These are phyloP conservation scores for Gaertneriomyces semiglobifer DNA, from an alignment of 192 early-diverging fungal species.

Conservation along the genomic window DNA sequence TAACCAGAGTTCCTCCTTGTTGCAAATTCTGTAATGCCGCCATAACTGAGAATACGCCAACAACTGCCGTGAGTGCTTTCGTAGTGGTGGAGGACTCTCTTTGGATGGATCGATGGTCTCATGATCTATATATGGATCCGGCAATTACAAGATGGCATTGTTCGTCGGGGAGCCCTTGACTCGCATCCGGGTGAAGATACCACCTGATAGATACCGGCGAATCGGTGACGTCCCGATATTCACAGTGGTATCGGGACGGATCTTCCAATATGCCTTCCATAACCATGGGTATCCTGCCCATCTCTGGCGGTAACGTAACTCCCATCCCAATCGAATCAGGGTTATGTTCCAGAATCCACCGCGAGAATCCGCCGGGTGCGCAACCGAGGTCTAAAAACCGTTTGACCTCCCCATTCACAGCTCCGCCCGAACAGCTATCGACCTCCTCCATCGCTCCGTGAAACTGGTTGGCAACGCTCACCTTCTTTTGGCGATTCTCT, in stretches of 20 bases:
- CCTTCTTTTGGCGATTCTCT: no score
- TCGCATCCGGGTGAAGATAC: no score
- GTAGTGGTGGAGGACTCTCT: constrained; percentile 20
- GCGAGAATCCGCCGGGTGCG: constrained; percentile 22
- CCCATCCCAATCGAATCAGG: constrained; percentile 17
- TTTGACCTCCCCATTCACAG: constrained; percentile 7
- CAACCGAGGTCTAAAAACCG: constrained; percentile 20
- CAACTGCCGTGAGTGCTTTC: constrained; percentile 11
- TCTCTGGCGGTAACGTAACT: constrained; percentile 22
- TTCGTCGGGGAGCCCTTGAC: not conserved
- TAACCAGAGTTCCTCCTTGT: constrained; percentile 18
- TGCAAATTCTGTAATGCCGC: constrained; percentile 13
- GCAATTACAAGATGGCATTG: constrained; percentile 26
- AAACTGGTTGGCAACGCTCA: constrained; percentile 21
- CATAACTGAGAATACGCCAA: constrained; percentile 20
- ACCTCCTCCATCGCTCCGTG: constrained; percentile 26
- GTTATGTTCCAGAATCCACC: constrained; percentile 25
- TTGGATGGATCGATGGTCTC: constrained; percentile 14
- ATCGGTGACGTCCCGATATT: constrained; percentile 23
- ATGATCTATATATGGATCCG: constrained; percentile 24
- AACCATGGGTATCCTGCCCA: constrained; percentile 27
- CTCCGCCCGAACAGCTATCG: constrained; percentile 3
- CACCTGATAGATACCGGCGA: constrained; percentile 12
- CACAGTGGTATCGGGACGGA: constrained; percentile 3
- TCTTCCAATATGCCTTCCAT: constrained; percentile 20